Percentiles rank a stretch among this genome's conserved stretches.
Evolutionary conservation across 495 filamentous ascomycete species (phyloP).

Genomic region (Collariella sp.): DNA sequence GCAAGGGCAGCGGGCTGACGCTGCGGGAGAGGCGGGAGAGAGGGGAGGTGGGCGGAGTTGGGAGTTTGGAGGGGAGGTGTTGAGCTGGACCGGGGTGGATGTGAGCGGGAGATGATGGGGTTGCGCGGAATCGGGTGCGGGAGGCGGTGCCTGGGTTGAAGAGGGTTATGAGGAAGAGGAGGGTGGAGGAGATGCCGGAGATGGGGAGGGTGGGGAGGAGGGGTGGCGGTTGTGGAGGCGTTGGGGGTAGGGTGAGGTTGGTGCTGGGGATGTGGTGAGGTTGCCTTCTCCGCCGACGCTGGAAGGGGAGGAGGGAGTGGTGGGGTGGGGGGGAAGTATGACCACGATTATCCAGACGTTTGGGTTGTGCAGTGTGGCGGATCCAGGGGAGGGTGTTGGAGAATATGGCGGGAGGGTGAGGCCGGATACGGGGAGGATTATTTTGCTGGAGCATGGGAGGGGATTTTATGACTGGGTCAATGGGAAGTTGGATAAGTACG

Average conservation of each 20-base stretch:
- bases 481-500: slow-evolving; percentile 63
- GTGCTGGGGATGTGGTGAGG: slow-evolving; percentile 33
- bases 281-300: slow-evolving; percentile 20
- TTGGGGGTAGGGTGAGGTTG: slow-evolving; percentile 29
- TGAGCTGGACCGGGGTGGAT: slow-evolving; percentile 41
- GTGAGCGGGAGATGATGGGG: slow-evolving; percentile 38
- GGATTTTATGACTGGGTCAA: slow-evolving; percentile 74
- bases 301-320: not conserved
- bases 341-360: slow-evolving; percentile 89
- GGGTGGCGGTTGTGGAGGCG: slow-evolving; percentile 25
- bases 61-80: slow-evolving; percentile 17
- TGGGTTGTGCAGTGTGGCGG: slow-evolving; percentile 77
- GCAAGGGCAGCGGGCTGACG: not conserved
- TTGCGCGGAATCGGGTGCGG: slow-evolving; percentile 32
- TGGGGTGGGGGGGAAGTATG: slow-evolving; percentile 45
- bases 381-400: slow-evolving; percentile 61
- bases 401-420: slow-evolving; percentile 45
- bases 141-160: slow-evolving; percentile 27
- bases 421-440: slow-evolving; percentile 57
- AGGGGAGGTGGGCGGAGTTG: not conserved
- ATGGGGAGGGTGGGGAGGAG: slow-evolving; percentile 3
- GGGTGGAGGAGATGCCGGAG: slow-evolving; percentile 15
- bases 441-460: slow-evolving; percentile 87
- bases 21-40: not conserved
- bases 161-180: slow-evolving; percentile 20